Percentiles rank a stretch among this genome's conserved stretches.
Conservation (phyloP, 257 asterid genomes). For the Solanum chiquidenum region DNA sequence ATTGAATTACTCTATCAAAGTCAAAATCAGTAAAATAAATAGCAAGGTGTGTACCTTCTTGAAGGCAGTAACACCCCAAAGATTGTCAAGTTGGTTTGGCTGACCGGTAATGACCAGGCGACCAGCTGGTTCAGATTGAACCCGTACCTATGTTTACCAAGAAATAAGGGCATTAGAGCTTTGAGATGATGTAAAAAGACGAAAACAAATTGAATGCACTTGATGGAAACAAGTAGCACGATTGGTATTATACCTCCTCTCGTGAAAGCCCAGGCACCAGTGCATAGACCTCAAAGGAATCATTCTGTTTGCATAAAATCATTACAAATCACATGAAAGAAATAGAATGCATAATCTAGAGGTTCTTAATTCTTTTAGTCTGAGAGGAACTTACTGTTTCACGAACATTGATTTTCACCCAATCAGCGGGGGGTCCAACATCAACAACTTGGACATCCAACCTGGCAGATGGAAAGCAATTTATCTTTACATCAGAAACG, state of each 20-base stretch:
- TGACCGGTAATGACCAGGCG: slow-evolving; percentile 73
- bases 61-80: slow-evolving; percentile 83
- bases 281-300: slow-evolving; percentile 84
- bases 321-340: background rate
- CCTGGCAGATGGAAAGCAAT: slow-evolving; percentile 24
- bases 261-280: slow-evolving; percentile 84
- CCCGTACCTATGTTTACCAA: slow-evolving; percentile 43
- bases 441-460: slow-evolving; percentile 60
- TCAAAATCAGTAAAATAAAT: background rate
- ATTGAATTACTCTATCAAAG: background rate
- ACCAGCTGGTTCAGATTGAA: slow-evolving; percentile 83
- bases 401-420: slow-evolving; percentile 88
- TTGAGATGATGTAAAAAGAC: background rate
- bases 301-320: slow-evolving; percentile 37
- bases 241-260: slow-evolving; percentile 55
- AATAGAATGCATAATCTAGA: background rate
- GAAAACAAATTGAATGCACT: background rate
- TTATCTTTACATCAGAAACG: background rate
- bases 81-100: slow-evolving; percentile 71
- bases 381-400: slow-evolving; percentile 51
- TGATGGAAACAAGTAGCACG: background rate
- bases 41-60: slow-evolving; percentile 37
- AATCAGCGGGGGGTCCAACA: slow-evolving; percentile 87
- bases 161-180: background rate
- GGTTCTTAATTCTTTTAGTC: background rate